These are phyloP conservation scores for Parmales sp. DNA, from an alignment of 108 stramenopile species.

Conservation along the genomic window DNA sequence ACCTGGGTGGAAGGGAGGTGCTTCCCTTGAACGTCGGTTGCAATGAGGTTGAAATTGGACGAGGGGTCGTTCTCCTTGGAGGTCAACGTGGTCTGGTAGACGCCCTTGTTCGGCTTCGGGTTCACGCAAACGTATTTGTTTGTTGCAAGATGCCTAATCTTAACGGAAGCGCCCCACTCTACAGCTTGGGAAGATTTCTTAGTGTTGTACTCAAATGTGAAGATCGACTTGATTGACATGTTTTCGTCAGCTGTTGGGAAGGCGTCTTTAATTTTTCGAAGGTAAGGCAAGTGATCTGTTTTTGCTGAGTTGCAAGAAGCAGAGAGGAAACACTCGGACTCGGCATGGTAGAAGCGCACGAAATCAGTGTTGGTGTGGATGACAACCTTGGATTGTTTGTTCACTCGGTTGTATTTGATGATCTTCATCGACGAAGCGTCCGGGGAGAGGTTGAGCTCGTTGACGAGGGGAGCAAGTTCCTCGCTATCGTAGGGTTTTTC, in stretches of 20 bases:
- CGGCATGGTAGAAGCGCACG: conserved; percentile 4
- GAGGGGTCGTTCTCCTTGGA: background rate
- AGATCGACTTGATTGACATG: background rate
- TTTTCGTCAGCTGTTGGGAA: background rate
- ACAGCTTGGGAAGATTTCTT: background rate
- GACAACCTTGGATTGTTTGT: background rate
- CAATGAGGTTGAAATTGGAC: background rate
- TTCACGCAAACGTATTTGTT: background rate
- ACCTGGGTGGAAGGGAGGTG: background rate
- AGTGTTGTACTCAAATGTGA: conserved; percentile 7
- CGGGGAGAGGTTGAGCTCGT: background rate
- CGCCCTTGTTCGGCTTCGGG: no score
- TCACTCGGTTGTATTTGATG: background rate
- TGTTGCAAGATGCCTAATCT: background rate
- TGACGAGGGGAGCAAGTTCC: background rate
- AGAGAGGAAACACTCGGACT: background rate
- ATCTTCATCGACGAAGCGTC: background rate
- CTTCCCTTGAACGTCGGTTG: background rate
- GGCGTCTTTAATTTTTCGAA: background rate
- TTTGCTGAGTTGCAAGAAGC: background rate
- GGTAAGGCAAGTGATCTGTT: background rate
- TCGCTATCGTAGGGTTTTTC: background rate
- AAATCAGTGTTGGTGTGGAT: conserved; percentile 4
- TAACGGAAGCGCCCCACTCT: background rate
- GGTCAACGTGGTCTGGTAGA: no score